Conservation (phyloP, 495 filamentous ascomycete species). For the Talaromyces stipitatus region DNA sequence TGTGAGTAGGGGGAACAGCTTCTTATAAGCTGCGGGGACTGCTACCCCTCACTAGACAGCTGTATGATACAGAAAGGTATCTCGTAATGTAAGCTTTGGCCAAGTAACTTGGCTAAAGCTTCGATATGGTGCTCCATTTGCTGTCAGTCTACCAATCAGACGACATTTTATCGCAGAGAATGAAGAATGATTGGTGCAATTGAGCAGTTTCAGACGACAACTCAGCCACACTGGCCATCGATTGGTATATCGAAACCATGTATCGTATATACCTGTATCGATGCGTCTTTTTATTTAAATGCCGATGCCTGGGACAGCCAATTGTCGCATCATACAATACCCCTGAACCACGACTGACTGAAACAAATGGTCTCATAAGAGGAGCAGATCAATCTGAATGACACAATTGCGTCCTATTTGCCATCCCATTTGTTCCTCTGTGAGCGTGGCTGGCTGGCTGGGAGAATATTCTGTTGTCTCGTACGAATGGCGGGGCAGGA, state of each 20-base stretch:
- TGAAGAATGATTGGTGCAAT: neutral
- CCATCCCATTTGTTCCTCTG: no score
- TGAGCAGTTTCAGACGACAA: neutral
- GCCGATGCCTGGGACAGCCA: neutral
- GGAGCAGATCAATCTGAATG: no score
- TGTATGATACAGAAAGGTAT: no score
- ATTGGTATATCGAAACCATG: no score
- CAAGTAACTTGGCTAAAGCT: neutral
- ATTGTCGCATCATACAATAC: neutral
- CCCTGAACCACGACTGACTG: neutral
- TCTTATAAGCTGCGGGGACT: slow-evolving; percentile 2
- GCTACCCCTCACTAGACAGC: neutral
- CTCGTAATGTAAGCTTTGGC: neutral
- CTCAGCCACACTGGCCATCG: neutral
- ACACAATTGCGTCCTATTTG: no score
- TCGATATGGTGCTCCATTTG: neutral
- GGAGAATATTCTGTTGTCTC: no score
- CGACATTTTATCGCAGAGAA: neutral
- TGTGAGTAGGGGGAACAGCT: neutral
- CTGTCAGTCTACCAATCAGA: neutral
- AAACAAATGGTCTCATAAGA: neutral
- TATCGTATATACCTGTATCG: no score
- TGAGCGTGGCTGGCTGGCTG: neutral
- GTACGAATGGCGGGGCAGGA: neutral
- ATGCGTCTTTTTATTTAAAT: no score